phyloP scores from a whole-genome alignment of 257 asterid species.

The Solanum pinnatisectum region DNA sequence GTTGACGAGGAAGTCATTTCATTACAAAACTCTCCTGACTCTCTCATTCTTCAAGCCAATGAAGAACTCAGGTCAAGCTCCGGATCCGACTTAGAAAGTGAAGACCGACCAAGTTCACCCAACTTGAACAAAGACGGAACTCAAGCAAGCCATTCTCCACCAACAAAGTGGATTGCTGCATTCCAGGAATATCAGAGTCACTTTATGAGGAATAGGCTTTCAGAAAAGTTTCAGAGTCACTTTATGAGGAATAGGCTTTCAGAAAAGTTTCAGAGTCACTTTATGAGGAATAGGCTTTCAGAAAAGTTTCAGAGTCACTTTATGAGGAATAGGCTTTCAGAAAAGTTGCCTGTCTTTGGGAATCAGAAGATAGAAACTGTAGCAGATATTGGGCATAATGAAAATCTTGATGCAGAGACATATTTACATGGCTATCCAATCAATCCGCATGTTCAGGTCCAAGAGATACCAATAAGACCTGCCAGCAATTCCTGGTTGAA shows the following conservation, averaged over 20 bases:
- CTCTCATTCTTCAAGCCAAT: constrained; percentile 44
- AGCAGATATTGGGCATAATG: constrained; percentile 11
- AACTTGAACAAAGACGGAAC: constrained; percentile 23
- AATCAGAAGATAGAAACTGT: constrained; percentile 29
- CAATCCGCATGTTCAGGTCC: constrained; percentile 9
- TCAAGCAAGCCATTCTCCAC: constrained; percentile 16
- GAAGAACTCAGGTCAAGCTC: constrained; percentile 34
- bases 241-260: constrained; percentile 10
- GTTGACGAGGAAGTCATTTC: constrained; percentile 57
- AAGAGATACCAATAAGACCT: constrained; percentile 16
- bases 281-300: no score
- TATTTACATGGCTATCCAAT: constrained; percentile 15
- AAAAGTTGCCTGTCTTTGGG: constrained; percentile 13
- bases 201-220: constrained; percentile 10
- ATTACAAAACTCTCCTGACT: constrained; percentile 75
- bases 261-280: constrained; percentile 14
- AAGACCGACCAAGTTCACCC: constrained; percentile 36
- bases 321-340: constrained; percentile 13
- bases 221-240: constrained; percentile 14
- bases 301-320: constrained; percentile 15
- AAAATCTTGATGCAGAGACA: constrained; percentile 1
- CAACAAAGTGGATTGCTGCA: constrained; percentile 20
- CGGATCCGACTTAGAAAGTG: constrained; percentile 48
- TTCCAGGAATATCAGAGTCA: constrained; percentile 26
- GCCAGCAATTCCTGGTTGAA: constrained; percentile 24